A percentile compares a stretch with the other conserved stretches of the same genome.
Conservation (phyloP, 345 rosid species). For the Eucalyptus albens region DNA sequence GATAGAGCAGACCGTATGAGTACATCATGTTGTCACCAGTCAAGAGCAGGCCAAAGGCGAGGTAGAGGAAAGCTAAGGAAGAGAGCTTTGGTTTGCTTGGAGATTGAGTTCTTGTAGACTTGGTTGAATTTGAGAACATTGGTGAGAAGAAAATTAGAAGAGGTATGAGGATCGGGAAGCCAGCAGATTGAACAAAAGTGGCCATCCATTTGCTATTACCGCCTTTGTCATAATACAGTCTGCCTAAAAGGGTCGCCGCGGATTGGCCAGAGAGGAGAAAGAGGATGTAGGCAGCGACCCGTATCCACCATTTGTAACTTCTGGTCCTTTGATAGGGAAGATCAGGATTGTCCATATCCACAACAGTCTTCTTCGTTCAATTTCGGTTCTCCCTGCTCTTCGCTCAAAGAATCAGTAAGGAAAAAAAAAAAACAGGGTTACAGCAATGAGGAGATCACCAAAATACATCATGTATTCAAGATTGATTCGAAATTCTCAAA, state of each 20-base stretch:
- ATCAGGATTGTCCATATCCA: background rate
- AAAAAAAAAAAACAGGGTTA: background rate
- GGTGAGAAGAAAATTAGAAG: conserved; percentile 15
- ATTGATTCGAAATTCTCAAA: background rate
- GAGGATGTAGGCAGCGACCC: conserved; percentile 11
- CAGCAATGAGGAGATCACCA: background rate
- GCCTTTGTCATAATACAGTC: conserved; percentile 44
- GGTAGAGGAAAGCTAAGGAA: conserved; percentile 10
- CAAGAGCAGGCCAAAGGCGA: conserved; percentile 22
- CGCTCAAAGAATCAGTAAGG: background rate
- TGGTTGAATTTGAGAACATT: background rate
- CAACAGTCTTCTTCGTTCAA: background rate
- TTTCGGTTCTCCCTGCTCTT: background rate
- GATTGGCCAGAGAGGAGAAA: conserved; percentile 37
- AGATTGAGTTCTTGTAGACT: background rate
- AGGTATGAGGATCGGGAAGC: conserved; percentile 35
- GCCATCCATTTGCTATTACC: conserved; percentile 65
- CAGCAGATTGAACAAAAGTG: conserved; percentile 47
- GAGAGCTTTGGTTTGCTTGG: background rate
- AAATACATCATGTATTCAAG: background rate
- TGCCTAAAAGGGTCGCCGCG: conserved; percentile 29
- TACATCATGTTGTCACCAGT: conserved; percentile 42
- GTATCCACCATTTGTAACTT: conserved; percentile 34
- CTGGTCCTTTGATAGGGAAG: background rate
- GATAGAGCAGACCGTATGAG: conserved; percentile 37